Evolutionary conservation across 371 early-diverging fungal species (phyloP).

Genomic region (Apophysomyces elegans): DNA sequence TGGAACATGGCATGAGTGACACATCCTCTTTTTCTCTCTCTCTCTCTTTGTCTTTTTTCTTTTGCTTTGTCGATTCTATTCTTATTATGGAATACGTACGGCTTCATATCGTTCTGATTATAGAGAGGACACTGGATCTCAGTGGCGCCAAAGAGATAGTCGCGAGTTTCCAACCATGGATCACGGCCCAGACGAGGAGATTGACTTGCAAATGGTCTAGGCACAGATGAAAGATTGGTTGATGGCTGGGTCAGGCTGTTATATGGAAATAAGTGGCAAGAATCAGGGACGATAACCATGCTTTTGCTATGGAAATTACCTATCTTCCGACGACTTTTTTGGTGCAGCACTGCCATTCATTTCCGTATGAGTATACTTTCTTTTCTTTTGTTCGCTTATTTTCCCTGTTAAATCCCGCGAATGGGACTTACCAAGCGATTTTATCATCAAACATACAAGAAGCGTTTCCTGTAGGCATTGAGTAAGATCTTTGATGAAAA

Average conservation of each 20-base stretch:
- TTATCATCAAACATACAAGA: not conserved
- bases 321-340: not conserved
- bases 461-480: slow-evolving; percentile 19
- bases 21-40: slow-evolving; percentile 11
- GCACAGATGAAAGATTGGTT: not conserved
- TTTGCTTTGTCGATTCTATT: too few species aligned
- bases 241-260: not conserved
- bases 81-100: not conserved
- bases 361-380: too few species aligned
- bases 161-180: slow-evolving; percentile 1
- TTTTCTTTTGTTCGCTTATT: not conserved
- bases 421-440: slow-evolving; percentile 1
- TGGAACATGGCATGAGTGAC: slow-evolving; percentile 1
- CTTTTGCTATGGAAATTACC: not conserved
- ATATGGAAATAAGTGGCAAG: too few species aligned
- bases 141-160: slow-evolving; percentile 21
- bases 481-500: slow-evolving; percentile 19
- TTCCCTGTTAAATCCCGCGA: slow-evolving; percentile 7
- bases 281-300: too few species aligned
- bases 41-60: too few species aligned
- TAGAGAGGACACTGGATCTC: slow-evolving; percentile 13
- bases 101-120: slow-evolving; percentile 1
- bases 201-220: not conserved
- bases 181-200: not conserved
- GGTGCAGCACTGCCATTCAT: not conserved